Conservation (phyloP, 331 rosid genomes). For the Malus hybrid region DNA sequence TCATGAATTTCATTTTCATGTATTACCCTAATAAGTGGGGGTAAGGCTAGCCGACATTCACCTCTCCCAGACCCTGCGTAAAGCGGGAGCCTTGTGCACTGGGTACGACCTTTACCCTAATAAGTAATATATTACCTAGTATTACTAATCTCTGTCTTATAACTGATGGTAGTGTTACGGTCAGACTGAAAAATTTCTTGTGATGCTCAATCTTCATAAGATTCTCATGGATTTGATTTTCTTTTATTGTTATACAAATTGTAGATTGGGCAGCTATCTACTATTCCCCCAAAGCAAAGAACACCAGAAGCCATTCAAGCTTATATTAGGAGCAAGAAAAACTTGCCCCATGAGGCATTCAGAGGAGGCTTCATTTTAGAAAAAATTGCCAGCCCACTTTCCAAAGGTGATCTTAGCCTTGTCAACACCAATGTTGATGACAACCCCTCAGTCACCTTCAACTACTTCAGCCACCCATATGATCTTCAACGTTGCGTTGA, state of each 20-base stretch:
- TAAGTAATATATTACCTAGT: no score
- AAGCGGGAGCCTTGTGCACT: no score
- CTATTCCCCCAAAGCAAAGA: constrained; percentile 87
- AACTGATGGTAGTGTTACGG: not conserved
- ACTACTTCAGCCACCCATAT: constrained; percentile 77
- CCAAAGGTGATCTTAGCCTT: constrained; percentile 61
- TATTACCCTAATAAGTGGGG: no score
- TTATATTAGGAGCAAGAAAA: constrained; percentile 41
- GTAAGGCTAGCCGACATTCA: no score
- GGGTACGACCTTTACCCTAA: no score
- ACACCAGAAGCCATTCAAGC: constrained; percentile 58
- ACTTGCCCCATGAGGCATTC: constrained; percentile 78
- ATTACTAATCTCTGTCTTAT: no score
- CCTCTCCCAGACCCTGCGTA: no score
- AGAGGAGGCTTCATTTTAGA: constrained; percentile 83
- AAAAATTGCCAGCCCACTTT: constrained; percentile 66
- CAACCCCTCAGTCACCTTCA: constrained; percentile 82
- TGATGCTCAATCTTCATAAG: not conserved
- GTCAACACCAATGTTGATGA: constrained; percentile 60
- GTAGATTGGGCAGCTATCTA: constrained; percentile 95
- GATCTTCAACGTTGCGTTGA: constrained; percentile 82
- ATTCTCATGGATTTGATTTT: not conserved
- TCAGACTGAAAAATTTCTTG: not conserved
- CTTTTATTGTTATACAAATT: not conserved
- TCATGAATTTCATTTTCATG: no score